These are phyloP conservation scores for Acer yangbiense DNA, from an alignment of 345 rosid genomes.

Conservation along the genomic window DNA sequence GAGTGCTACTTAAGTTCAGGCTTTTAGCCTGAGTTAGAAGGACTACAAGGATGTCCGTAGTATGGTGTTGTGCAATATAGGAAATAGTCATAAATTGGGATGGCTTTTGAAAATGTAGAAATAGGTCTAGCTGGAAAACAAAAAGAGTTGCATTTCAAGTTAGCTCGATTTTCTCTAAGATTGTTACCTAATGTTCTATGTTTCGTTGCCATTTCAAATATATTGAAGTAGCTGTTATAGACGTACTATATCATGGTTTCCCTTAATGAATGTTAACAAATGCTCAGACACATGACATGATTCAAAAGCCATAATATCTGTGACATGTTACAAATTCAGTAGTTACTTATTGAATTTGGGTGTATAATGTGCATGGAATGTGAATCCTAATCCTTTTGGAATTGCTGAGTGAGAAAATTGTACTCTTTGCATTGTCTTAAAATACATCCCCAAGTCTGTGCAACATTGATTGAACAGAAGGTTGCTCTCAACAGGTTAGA, in stretches of 20 bases:
- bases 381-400: not conserved
- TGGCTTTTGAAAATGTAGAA: not conserved
- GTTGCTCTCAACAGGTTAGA: slow-evolving; percentile 39
- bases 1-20: not conserved
- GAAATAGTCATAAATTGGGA: not conserved
- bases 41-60: not conserved
- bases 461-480: slow-evolving; percentile 26
- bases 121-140: not conserved
- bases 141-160: not conserved
- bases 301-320: not conserved
- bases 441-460: not conserved
- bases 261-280: not conserved
- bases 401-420: not conserved
- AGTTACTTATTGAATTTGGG: not conserved
- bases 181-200: not conserved
- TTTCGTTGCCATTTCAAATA: not conserved
- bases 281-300: not conserved
- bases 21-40: not conserved
- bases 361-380: not conserved
- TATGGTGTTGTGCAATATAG: not conserved
- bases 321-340: not conserved
- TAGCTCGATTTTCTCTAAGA: not conserved
- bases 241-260: not conserved
- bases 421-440: not conserved
- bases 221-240: not conserved